Evolutionary conservation across 208 protist genomes (phyloP).

Genomic region (Wallacemonas sp.): DNA sequence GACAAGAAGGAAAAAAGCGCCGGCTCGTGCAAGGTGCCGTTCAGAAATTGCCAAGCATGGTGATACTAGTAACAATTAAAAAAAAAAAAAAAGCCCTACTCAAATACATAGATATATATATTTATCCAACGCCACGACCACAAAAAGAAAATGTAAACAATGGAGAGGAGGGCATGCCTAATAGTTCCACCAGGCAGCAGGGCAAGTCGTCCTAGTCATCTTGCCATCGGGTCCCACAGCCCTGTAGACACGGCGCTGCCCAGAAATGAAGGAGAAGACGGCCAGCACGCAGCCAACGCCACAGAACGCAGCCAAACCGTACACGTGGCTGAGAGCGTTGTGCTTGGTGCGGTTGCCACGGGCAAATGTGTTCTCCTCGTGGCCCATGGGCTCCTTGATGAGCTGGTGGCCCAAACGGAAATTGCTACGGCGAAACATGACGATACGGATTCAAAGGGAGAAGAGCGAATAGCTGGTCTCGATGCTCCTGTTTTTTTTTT

Average conservation of each 20-base stretch:
- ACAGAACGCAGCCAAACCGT: slow-evolving; percentile 40
- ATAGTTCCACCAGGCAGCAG: slow-evolving; percentile 80
- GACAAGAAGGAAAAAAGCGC: slow-evolving; percentile 15
- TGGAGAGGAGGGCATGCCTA: slow-evolving; percentile 19
- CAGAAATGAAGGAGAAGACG: slow-evolving; percentile 55
- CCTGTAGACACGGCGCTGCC: slow-evolving; percentile 50
- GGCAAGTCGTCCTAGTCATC: slow-evolving; percentile 61
- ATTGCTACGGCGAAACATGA: slow-evolving; percentile 62
- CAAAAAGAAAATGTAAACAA: slow-evolving; percentile 2
- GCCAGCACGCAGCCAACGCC: slow-evolving; percentile 61
- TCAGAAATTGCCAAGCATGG: too few species aligned
- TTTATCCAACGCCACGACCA: too few species aligned
- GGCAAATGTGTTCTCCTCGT: slow-evolving; percentile 84
- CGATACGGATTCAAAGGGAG: neutral
- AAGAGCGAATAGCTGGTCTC: neutral
- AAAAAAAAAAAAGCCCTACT: neutral
- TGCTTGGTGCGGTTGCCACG: slow-evolving; percentile 59
- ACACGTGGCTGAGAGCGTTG: slow-evolving; percentile 66
- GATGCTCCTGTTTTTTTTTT: neutral
- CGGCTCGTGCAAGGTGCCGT: neutral
- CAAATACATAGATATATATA: too few species aligned
- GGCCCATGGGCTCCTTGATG: slow-evolving; percentile 87
- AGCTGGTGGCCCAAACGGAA: slow-evolving; percentile 77
- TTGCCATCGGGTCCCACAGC: slow-evolving; percentile 61
- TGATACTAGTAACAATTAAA: slow-evolving; percentile 15